phyloP scores from a whole-genome alignment of 2,329 filamentous ascomycete species.

The Sporothrix brunneoviolacea region DNA sequence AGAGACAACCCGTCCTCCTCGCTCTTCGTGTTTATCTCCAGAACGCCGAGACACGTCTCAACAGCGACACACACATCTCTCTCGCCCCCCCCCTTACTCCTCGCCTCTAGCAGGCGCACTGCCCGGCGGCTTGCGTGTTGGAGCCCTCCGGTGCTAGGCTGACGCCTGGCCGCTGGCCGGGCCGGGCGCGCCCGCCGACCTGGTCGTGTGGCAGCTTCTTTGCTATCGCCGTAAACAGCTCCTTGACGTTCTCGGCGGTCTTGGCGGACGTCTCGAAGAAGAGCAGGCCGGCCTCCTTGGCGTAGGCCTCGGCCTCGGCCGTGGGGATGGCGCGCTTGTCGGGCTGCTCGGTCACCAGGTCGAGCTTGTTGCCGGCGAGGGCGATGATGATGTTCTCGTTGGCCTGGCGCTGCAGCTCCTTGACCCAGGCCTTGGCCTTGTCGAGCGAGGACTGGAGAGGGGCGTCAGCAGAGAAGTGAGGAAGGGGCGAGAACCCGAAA shows the following conservation, averaged over 20 bases:
- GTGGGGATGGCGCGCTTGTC: slow-evolving; percentile 90
- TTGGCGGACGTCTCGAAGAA: slow-evolving; percentile 99
- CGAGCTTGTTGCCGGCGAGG: slow-evolving; percentile 93
- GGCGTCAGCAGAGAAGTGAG: not conserved
- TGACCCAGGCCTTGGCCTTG: slow-evolving; percentile 99
- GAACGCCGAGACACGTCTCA: too few relatives aligned
- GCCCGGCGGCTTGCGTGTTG: slow-evolving; percentile 50
- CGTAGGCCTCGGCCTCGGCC: slow-evolving; percentile 90
- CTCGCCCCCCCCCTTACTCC: not conserved
- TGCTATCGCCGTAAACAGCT: slow-evolving; percentile 94
- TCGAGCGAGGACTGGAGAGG: slow-evolving; percentile 75
- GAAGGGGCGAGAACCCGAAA: not conserved
- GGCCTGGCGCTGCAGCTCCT: slow-evolving; percentile 95
- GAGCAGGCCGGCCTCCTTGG: slow-evolving; percentile 82
- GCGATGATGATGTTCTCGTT: slow-evolving; percentile 99
- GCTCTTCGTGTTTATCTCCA: too few relatives aligned
- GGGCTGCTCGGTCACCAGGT: slow-evolving; percentile 87
- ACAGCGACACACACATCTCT: too few relatives aligned
- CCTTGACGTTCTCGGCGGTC: slow-evolving; percentile 90
- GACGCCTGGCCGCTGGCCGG: slow-evolving; percentile 53
- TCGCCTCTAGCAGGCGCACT: slow-evolving; percentile 47
- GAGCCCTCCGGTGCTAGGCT: slow-evolving; percentile 50
- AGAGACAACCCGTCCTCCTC: not conserved
- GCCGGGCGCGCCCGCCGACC: slow-evolving; percentile 72
- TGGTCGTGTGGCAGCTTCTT: slow-evolving; percentile 97